Conservation (phyloP, 768 basidiomycete species). For the Scleroderma citrinum region DNA sequence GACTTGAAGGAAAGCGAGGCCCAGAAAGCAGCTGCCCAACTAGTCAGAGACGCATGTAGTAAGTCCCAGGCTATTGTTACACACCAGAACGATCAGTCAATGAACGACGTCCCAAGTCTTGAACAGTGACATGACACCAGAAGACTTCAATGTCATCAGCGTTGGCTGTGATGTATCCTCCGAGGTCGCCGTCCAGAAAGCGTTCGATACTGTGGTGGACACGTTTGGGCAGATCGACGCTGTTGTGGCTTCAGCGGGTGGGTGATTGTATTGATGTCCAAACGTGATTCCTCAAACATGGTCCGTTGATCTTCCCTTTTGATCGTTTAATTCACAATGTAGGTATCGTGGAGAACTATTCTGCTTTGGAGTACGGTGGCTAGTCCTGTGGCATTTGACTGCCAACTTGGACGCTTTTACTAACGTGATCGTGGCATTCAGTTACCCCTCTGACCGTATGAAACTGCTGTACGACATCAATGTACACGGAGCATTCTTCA, state of each 20-base stretch:
- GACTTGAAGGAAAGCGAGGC: conserved; percentile 75
- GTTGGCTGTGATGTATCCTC: conserved; percentile 85
- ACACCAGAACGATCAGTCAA: conserved; percentile 18
- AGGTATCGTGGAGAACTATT: conserved; percentile 87
- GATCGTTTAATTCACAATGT: conserved; percentile 9
- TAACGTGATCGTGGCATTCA: conserved; percentile 25
- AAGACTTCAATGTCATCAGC: conserved; percentile 63
- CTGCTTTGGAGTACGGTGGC: conserved; percentile 73
- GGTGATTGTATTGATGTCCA: conserved; percentile 7
- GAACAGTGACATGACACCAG: conserved; percentile 47
- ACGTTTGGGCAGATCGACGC: conserved; percentile 70
- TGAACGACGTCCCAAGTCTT: conserved; percentile 35
- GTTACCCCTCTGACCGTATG: conserved; percentile 83
- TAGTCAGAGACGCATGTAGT: conserved; percentile 51
- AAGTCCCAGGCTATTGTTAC: conserved; percentile 21
- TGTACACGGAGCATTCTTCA: conserved; percentile 90
- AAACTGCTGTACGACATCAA: conserved; percentile 87
- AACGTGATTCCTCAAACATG: too few relatives aligned
- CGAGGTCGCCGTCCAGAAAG: conserved; percentile 70
- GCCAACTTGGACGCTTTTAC: background rate
- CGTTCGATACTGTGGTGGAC: conserved; percentile 59
- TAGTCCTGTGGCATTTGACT: too few relatives aligned
- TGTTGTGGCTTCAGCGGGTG: conserved; percentile 86
- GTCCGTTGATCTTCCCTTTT: background rate
- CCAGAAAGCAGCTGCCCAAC: conserved; percentile 59